Evolutionary conservation across 331 rosid species (phyloP).

Genomic region (Cydonia oblonga): DNA sequence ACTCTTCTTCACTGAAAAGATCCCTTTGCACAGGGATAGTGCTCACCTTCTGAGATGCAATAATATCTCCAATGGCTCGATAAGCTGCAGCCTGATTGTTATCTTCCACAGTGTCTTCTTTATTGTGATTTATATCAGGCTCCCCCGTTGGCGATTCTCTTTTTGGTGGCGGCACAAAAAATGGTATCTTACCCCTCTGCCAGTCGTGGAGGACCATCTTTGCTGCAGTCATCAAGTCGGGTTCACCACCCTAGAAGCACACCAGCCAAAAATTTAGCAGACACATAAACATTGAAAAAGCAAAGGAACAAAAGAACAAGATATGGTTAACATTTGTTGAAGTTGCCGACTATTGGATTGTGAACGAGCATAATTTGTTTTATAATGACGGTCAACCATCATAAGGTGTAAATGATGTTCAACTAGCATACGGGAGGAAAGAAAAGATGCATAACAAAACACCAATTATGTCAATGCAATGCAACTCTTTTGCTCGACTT

Average conservation of each 20-base stretch:
- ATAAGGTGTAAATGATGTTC: background rate
- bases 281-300: background rate
- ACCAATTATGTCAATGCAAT: background rate
- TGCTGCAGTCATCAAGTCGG: constrained; percentile 84
- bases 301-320: background rate
- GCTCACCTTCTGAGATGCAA: constrained; percentile 64
- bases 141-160: constrained; percentile 34
- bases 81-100: constrained; percentile 51
- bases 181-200: constrained; percentile 95
- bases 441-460: background rate
- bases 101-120: constrained; percentile 29
- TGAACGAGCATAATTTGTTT: background rate
- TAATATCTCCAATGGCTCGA: constrained; percentile 64
- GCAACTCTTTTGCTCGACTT: background rate
- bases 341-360: background rate
- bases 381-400: background rate
- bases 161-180: constrained; percentile 70
- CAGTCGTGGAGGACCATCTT: constrained; percentile 93
- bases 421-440: background rate
- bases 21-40: constrained; percentile 66
- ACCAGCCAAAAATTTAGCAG: background rate
- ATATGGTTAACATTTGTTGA: background rate
- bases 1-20: constrained; percentile 50
- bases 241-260: constrained; percentile 74
- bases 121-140: constrained; percentile 27